Evolutionary conservation across 306 rosid genomes (phyloP).

Genomic region (Quercus glauca): DNA sequence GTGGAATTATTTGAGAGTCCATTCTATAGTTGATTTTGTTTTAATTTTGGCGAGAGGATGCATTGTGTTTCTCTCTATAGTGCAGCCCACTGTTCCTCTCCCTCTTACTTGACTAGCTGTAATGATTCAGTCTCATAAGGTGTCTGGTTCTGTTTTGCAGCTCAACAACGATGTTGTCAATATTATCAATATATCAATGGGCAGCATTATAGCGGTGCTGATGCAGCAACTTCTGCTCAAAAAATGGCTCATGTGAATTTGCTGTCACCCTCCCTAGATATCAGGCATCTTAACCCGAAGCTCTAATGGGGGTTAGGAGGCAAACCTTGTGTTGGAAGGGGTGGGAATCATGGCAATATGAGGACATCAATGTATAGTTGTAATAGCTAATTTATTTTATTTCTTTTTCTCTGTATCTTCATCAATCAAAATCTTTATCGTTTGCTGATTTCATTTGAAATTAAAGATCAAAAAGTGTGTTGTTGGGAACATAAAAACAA

Average conservation of each 20-base stretch:
- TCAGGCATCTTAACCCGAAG: neutral
- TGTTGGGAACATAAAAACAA: neutral
- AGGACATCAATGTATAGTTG: neutral
- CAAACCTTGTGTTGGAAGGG: neutral
- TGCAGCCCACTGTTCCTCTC: neutral
- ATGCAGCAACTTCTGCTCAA: constrained; percentile 68
- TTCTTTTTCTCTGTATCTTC: neutral
- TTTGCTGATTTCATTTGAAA: neutral
- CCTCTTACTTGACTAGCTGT: constrained; percentile 4
- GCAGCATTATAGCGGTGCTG: constrained; percentile 79
- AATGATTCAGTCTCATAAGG: neutral
- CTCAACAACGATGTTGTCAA: constrained; percentile 89
- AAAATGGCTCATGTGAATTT: constrained; percentile 32
- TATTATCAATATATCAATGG: constrained; percentile 84
- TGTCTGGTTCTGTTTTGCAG: constrained; percentile 45
- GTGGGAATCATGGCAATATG: neutral
- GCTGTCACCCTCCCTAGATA: neutral
- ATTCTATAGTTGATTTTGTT: no score
- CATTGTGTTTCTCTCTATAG: neutral
- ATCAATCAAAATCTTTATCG: no score
- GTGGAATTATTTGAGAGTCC: no score
- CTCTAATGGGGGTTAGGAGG: neutral
- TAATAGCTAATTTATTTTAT: neutral
- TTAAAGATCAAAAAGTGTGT: neutral
- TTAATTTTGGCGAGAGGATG: no score